Base-by-base conservation (phyloP, 2,329 filamentous ascomycete genomes). In the Scedosporium boydii region DNA sequence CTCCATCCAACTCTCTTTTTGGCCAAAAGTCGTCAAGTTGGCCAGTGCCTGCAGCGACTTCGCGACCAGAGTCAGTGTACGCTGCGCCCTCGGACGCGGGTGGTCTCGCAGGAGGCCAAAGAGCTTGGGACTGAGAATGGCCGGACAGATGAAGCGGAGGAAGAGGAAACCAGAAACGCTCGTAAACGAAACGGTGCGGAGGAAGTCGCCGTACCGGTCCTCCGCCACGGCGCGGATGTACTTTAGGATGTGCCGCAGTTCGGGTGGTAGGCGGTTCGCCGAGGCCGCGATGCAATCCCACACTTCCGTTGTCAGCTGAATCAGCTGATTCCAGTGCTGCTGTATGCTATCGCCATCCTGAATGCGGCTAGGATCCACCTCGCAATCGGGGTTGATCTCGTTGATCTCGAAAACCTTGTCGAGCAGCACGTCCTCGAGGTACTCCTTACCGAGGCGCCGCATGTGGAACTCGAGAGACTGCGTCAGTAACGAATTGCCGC, bases 1-100 rank as follows among this genome's bases (percentile, higher is more conserved):
- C 75, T 96, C 93, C 93, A 98, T 97, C 91, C 92, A 98, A n/a
- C 89, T 87, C 74, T 98, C 93, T 72, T 96, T 96, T 70, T 90
- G 93, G 48, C 93, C 93, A 71, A 97, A 97, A 0, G 86, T 91
- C 1, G 91, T 90, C 75, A 97, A 82, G 72, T 97, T 97, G 18
- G 92, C 91, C 63, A 98, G 81, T 16, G 91, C 93, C 75, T 97
- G 93, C 7, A 98, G 78, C 1, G 90, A 91, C 74, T 98, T 98
- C 26, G 93, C 91, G 64, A 98, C 93, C 59, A 98, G 82, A 0
- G 93, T 97, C 61, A 97, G 81, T 0, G 93, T 96, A 51, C 93
- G 86, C 71, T 96, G 91, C 10, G 93, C 91, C 61, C 87, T 87
- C 27, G 87, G 85, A 59, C 88, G 89, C 26, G 93, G 92, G 67